A percentile compares a stretch with the other conserved stretches of the same genome.
phyloP scores from a whole-genome alignment of 2,329 filamentous ascomycete species.

The Ampelomyces quisqualis region DNA sequence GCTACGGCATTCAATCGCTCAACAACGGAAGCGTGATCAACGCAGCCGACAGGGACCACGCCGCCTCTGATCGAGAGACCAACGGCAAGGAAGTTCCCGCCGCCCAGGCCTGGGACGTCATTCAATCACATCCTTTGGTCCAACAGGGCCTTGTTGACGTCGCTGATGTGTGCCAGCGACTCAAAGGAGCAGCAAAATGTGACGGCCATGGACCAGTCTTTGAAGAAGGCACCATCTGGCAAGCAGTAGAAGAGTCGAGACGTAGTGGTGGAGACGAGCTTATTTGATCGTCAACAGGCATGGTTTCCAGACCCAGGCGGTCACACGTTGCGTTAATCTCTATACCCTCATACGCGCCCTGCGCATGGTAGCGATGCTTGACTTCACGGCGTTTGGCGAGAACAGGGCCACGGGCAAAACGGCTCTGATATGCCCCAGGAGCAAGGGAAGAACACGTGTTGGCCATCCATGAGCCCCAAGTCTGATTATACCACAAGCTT shows the following conservation, averaged over 20 bases:
- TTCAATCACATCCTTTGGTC: conserved; percentile 77
- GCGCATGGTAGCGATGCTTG: not conserved
- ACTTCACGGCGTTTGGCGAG: conserved; percentile 3
- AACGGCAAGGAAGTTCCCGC: conserved; percentile 36
- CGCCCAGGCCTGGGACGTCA: conserved; percentile 77
- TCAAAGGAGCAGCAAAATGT: conserved; percentile 75
- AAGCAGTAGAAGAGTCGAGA: conserved; percentile 76
- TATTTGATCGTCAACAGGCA: conserved; percentile 46
- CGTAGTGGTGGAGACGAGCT: conserved; percentile 77
- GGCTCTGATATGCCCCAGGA: too few relatives aligned
- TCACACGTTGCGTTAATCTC: not conserved
- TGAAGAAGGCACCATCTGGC: conserved; percentile 69
- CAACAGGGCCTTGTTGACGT: conserved; percentile 78
- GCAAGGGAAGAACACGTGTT: too few relatives aligned
- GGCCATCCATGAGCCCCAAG: too few relatives aligned
- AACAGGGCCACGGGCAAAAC: too few relatives aligned
- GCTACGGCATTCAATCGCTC: conserved; percentile 34
- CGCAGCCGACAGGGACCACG: conserved; percentile 30
- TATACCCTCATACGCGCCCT: conserved; percentile 1
- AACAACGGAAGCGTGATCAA: conserved; percentile 36
- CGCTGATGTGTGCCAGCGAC: conserved; percentile 72
- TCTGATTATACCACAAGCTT: too few relatives aligned
- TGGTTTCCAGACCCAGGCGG: not conserved
- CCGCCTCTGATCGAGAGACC: conserved; percentile 19
- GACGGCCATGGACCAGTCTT: conserved; percentile 88